Evolutionary conservation across 2,329 filamentous ascomycete species (phyloP).

Genomic region (Diplodia sapinea): DNA sequence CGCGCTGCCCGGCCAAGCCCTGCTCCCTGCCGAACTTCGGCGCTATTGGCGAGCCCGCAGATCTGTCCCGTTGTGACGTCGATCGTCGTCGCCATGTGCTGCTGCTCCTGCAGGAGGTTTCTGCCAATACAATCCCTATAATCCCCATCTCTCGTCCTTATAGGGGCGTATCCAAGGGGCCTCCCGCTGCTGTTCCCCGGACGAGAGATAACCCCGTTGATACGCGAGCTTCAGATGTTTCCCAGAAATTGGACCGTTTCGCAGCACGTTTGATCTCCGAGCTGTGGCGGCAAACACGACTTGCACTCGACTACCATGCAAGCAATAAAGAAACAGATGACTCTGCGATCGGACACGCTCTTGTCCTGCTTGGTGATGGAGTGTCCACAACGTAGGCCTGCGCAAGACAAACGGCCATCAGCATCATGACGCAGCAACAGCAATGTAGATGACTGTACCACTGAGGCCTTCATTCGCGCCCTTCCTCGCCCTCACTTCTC

Average conservation of each 20-base stretch:
- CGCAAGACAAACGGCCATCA: background rate
- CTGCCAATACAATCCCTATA: conserved; percentile 10
- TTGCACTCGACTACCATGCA: background rate
- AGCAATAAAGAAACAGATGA: background rate
- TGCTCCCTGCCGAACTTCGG: conserved; percentile 6
- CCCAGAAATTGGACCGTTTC: conserved; percentile 1
- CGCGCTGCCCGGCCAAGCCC: background rate
- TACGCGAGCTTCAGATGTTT: background rate
- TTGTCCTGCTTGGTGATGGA: too few species aligned
- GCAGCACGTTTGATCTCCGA: conserved; percentile 17
- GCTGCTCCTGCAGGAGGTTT: background rate
- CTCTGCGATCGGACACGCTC: too few species aligned
- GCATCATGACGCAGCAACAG: background rate
- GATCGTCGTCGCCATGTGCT: background rate
- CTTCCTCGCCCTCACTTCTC: background rate
- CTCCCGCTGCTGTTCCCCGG: conserved; percentile 2
- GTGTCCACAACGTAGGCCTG: too few species aligned
- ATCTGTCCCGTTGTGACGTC: conserved; percentile 2
- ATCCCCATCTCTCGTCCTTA: conserved; percentile 1
- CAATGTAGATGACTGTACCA: background rate
- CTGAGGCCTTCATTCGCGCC: background rate
- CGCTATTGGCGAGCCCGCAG: conserved; percentile 12
- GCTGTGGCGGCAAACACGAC: conserved; percentile 6
- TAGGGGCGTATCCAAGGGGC: conserved; percentile 10
- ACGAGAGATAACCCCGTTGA: conserved; percentile 10